A percentile compares a stretch with the other conserved stretches of the same genome.
Conservation (phyloP, 1,284 basidiomycete species). For the Grifola frondosa region DNA sequence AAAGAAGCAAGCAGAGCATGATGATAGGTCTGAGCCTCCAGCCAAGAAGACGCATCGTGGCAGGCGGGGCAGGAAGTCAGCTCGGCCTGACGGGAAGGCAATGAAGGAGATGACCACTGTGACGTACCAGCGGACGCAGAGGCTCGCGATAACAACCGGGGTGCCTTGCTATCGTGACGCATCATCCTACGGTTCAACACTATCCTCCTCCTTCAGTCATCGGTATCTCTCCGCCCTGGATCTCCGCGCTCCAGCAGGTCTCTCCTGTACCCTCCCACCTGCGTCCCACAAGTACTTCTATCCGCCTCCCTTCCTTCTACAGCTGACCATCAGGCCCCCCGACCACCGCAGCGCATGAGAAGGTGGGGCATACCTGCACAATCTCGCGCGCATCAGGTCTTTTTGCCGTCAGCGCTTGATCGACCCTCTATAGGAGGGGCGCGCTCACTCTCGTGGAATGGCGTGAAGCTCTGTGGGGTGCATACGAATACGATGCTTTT, state of each 20-base stretch:
- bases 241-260: neutral
- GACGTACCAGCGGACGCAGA: too few species aligned
- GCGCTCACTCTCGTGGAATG: conserved; percentile 1
- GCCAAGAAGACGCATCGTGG: too few species aligned
- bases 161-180: too few species aligned
- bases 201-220: too few species aligned
- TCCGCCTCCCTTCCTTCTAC: conserved; percentile 7
- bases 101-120: too few species aligned
- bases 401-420: neutral
- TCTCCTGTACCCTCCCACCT: neutral
- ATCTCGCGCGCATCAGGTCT: neutral
- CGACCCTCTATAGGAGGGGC: neutral
- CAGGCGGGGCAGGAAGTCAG: too few species aligned
- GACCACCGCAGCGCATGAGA: neutral
- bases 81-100: too few species aligned
- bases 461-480: conserved; percentile 1
- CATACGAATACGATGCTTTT: neutral
- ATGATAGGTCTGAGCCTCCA: too few species aligned
- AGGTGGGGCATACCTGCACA: conserved; percentile 2
- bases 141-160: too few species aligned
- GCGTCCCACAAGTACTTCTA: conserved; percentile 1
- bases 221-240: neutral
- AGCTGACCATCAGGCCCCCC: neutral
- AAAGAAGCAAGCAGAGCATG: too few species aligned
- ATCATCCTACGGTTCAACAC: too few species aligned